phyloP scores from a whole-genome alignment of 2,329 filamentous ascomycete species.

The Colletotrichum destructivum region DNA sequence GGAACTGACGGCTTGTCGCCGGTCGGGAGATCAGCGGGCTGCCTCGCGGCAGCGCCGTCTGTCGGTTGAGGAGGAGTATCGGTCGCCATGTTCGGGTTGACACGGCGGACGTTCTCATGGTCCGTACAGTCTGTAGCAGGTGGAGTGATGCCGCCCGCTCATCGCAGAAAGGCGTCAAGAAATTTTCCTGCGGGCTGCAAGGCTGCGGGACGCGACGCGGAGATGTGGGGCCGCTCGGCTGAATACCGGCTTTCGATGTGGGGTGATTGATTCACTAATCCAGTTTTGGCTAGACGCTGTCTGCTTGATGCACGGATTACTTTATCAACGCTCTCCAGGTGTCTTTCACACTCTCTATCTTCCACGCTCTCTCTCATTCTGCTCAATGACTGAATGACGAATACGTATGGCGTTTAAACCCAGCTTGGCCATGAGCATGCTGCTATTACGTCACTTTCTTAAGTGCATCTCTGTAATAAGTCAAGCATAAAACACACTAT shows the following conservation, averaged over 20 bases:
- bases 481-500: no score
- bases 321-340: neutral
- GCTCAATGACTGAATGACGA: neutral
- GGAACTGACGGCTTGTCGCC: constrained; percentile 21
- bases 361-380: neutral
- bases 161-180: constrained; percentile 31
- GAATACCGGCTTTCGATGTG: constrained; percentile 17
- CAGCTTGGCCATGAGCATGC: no score
- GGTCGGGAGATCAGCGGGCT: constrained; percentile 25
- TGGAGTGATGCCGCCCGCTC: constrained; percentile 29
- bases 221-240: constrained; percentile 20
- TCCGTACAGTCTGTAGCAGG: constrained; percentile 26
- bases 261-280: accelerated
- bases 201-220: constrained; percentile 34
- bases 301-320: neutral
- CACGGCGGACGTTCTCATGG: constrained; percentile 36
- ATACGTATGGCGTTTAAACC: no score
- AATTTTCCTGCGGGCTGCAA: constrained; percentile 38
- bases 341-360: neutral
- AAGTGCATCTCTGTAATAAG: no score
- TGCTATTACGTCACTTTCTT: no score
- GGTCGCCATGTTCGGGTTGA: constrained; percentile 37
- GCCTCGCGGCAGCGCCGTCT: constrained; percentile 26
- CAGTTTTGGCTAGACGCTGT: no score
- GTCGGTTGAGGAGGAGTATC: constrained; percentile 28